phyloP scores from a whole-genome alignment of 208 protist species.

The Acanthamoeba castellanii region DNA sequence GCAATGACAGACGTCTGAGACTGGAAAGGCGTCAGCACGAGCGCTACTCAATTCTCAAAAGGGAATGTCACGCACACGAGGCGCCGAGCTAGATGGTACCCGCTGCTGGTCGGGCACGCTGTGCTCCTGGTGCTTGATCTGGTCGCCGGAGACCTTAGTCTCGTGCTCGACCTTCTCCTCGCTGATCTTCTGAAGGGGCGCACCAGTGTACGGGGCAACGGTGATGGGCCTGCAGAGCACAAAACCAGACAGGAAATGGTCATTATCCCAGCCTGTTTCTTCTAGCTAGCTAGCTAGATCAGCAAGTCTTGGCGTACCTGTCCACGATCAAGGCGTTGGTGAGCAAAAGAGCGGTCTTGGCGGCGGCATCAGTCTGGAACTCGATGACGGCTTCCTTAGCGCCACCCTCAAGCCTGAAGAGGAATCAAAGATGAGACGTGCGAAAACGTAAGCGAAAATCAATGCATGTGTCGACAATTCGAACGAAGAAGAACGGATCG shows the following conservation, averaged over 20 bases:
- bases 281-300: not conserved
- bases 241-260: not conserved
- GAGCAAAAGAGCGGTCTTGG: slow-evolving; percentile 84
- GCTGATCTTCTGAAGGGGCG: slow-evolving; percentile 15
- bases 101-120: slow-evolving; percentile 76
- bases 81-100: slow-evolving; percentile 8
- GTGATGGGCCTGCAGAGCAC: slow-evolving; percentile 25
- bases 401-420: not conserved
- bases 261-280: not conserved
- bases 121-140: slow-evolving; percentile 78
- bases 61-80: not conserved
- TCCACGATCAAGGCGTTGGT: slow-evolving; percentile 86
- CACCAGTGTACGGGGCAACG: slow-evolving; percentile 32
- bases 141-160: slow-evolving; percentile 30
- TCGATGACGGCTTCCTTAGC: slow-evolving; percentile 80
- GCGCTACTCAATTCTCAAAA: not conserved
- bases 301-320: slow-evolving; percentile 46
- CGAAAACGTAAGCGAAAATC: not conserved
- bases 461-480: not conserved
- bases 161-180: slow-evolving; percentile 63
- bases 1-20: slow-evolving; percentile 81
- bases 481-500: not conserved
- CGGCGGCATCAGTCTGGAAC: slow-evolving; percentile 82
- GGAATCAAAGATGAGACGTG: not conserved
- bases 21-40: slow-evolving; percentile 24